A percentile compares a stretch with the other conserved stretches of the same genome.
Conservation (phyloP, 176 grass and related monocot genomes). For the Themeda triandra region DNA sequence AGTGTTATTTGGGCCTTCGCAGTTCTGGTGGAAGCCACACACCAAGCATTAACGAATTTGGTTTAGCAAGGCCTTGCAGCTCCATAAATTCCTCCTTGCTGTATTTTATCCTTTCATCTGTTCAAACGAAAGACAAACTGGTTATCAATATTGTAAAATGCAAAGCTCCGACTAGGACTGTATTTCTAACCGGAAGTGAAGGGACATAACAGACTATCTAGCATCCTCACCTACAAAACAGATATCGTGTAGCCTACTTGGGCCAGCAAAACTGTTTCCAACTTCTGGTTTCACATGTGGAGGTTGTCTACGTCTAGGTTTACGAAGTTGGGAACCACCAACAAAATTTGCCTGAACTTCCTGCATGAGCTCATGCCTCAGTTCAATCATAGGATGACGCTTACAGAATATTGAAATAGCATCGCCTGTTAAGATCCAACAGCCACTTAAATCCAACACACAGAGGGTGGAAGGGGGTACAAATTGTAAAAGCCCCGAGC, state of each 20-base stretch:
- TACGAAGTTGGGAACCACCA: slow-evolving; percentile 20
- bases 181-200: slow-evolving; percentile 12
- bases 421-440: slow-evolving; percentile 71
- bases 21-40: slow-evolving; percentile 43
- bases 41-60: slow-evolving; percentile 18
- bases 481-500: slow-evolving; percentile 62
- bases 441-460: slow-evolving; percentile 72
- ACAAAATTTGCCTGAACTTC: slow-evolving; percentile 26
- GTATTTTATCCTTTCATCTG: slow-evolving; percentile 89
- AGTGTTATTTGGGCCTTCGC: slow-evolving; percentile 22
- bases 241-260: slow-evolving; percentile 14
- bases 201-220: neutral
- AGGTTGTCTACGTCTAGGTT: slow-evolving; percentile 7
- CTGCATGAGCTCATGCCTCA: slow-evolving; percentile 56
- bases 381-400: slow-evolving; percentile 55
- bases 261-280: neutral
- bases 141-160: slow-evolving; percentile 6
- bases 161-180: neutral
- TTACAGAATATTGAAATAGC: slow-evolving; percentile 54
- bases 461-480: slow-evolving; percentile 45
- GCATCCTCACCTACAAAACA: slow-evolving; percentile 56
- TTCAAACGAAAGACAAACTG: slow-evolving; percentile 18
- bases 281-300: slow-evolving; percentile 36
- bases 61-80: slow-evolving; percentile 30
- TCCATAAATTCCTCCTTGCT: slow-evolving; percentile 60